Base-by-base conservation (phyloP, 768 basidiomycete species). In the Amanita polypyramis region DNA sequence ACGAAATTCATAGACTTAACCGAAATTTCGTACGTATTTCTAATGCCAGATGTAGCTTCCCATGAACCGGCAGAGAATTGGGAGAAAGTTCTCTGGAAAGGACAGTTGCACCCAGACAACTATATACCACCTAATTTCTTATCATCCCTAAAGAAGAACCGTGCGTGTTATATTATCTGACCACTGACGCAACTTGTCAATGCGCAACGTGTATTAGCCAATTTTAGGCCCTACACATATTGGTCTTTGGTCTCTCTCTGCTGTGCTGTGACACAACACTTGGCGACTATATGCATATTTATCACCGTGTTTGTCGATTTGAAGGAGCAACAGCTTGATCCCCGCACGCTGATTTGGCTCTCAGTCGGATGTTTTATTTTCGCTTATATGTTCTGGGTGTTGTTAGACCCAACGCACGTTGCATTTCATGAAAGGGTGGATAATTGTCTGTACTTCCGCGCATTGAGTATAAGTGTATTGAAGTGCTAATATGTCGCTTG, bases 41-140 rank as follows among this genome's bases (percentile, higher is more conserved):
- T 15, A 21, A 39, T 15, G 15, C n/a, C 5, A 11, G 10, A 39
- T 39, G 38, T 21, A 19, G 41, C 21, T n/a, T 42, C 25, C 21
- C 20, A 23, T 19, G 20, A 14, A 19, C 33, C 33, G 20, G 21
- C 44, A 49, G 39, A 33, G 23, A 36, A 51, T 27, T 90, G 85
- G 85, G 77, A 79, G 61, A 82, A 78, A 56, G 74, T 82, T 33
- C 75, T 92, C n/a, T 92, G 87, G 88, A 82, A 79, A 63, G 66
- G 59, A 45, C 85, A 84, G 61, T 67, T 74, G 2, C 82, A 75
- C 60, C 82, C 88, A 25, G 94, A 96, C 65, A 92, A 94, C 62
- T 80, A 91, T 67, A 81, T 96, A 44, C 85, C 88, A 5, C 68
- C 62, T 5, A 72, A 79, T 5, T 96, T 96, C 65, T 72, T 94